These are phyloP conservation scores for Aspergillus heteromorphus DNA, from an alignment of 495 filamentous ascomycete genomes.

Conservation along the genomic window DNA sequence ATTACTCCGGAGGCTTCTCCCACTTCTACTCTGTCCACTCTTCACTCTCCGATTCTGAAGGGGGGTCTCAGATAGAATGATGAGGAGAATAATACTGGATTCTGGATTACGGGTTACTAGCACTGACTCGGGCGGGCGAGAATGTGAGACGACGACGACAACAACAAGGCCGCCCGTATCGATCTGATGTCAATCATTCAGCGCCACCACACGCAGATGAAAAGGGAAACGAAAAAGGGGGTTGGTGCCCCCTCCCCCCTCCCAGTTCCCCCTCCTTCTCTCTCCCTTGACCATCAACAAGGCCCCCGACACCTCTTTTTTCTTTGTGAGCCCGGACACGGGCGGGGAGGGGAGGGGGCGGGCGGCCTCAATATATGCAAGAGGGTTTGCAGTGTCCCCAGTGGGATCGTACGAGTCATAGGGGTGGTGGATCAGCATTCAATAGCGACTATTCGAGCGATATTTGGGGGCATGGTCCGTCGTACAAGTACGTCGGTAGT, in stretches of 20 bases:
- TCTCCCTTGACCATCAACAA: background rate
- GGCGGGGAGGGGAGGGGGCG: background rate
- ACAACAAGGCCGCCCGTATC: slow-evolving; percentile 5
- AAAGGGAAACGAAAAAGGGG: too few relatives aligned
- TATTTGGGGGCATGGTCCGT: background rate
- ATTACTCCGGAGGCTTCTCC: background rate
- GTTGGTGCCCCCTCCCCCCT: background rate
- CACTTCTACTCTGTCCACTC: too few relatives aligned
- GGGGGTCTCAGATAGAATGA: slow-evolving; percentile 2
- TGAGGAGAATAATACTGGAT: too few relatives aligned
- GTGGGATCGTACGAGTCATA: background rate
- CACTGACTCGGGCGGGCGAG: background rate
- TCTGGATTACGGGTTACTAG: too few relatives aligned
- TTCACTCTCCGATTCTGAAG: too few relatives aligned
- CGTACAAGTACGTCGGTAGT: too few relatives aligned
- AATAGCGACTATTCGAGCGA: background rate
- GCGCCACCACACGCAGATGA: slow-evolving; percentile 16
- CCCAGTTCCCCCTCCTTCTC: too few relatives aligned
- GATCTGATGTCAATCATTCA: slow-evolving; percentile 19
- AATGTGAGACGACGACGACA: slow-evolving; percentile 12
- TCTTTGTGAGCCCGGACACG: background rate
- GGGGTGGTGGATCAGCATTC: slow-evolving; percentile 5
- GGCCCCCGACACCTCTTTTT: background rate
- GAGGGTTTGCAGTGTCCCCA: background rate
- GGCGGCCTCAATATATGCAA: slow-evolving; percentile 3